Evolutionary conservation across 2,329 filamentous ascomycete species (phyloP).

Genomic region (Fusarium chuoi): DNA sequence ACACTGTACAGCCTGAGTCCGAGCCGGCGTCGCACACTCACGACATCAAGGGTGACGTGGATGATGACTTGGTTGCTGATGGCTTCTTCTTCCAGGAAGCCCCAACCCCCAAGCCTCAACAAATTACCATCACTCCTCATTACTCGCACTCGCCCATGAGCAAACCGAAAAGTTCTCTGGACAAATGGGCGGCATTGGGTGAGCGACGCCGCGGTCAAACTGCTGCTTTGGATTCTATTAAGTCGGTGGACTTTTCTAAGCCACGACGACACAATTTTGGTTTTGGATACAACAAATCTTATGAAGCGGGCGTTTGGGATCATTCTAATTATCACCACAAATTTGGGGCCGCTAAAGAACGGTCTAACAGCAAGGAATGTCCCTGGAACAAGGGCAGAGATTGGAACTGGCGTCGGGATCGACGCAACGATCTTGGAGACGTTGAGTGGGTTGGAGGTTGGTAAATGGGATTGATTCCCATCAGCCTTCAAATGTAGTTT

Average conservation of each 20-base stretch:
- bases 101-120: constrained; percentile 49
- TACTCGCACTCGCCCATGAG: constrained; percentile 75
- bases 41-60: constrained; percentile 61
- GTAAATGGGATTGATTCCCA: constrained; percentile 65
- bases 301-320: constrained; percentile 61
- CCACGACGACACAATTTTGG: constrained; percentile 59
- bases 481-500: constrained; percentile 70
- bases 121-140: constrained; percentile 56
- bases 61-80: constrained; percentile 73
- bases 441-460: constrained; percentile 96
- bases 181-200: constrained; percentile 92
- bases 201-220: constrained; percentile 78
- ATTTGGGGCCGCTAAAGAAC: constrained; percentile 53
- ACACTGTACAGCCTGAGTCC: constrained; percentile 25
- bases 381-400: constrained; percentile 69
- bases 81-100: constrained; percentile 80
- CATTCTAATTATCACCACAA: constrained; percentile 52
- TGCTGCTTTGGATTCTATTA: constrained; percentile 59
- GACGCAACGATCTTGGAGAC: constrained; percentile 75
- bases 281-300: constrained; percentile 60
- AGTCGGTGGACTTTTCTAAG: constrained; percentile 59
- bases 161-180: constrained; percentile 68
- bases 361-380: constrained; percentile 57
- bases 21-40: constrained; percentile 40
- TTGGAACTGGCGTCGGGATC: constrained; percentile 71